Evolutionary conservation across 106 monocot species (phyloP).

Genomic region (Amphibolis antarctica): DNA sequence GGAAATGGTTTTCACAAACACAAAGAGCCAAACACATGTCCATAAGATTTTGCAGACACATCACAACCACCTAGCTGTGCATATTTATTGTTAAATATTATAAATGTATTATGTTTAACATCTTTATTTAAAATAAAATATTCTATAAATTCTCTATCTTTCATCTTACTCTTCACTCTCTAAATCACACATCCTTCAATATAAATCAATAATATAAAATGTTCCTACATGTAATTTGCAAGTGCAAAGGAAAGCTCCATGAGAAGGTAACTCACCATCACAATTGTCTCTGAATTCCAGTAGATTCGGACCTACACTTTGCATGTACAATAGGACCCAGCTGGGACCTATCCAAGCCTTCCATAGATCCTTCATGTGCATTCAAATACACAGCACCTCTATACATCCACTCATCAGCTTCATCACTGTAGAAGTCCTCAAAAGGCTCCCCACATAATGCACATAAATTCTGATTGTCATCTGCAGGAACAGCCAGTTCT

Average conservation of each 20-base stretch:
- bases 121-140: too few species aligned
- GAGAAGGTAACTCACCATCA: constrained; percentile 13
- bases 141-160: too few species aligned
- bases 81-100: too few species aligned
- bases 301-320: constrained; percentile 66
- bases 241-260: background rate
- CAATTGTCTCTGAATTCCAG: constrained; percentile 22
- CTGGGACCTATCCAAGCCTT: constrained; percentile 50
- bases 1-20: too few species aligned
- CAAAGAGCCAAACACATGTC: too few species aligned
- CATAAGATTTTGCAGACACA: too few species aligned
- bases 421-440: constrained; percentile 96
- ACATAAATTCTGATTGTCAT: constrained; percentile 81
- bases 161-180: too few species aligned
- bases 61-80: too few species aligned
- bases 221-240: background rate
- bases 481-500: constrained; percentile 81
- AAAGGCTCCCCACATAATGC: constrained; percentile 87
- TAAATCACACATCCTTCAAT: too few species aligned
- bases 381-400: constrained; percentile 88
- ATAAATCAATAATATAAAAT: too few species aligned
- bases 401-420: constrained; percentile 98
- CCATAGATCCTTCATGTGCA: constrained; percentile 44
- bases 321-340: constrained; percentile 90
- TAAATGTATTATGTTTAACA: too few species aligned